Conservation (phyloP, 2,329 filamentous ascomycete species). For the Byssoonygena ceratinophila region DNA sequence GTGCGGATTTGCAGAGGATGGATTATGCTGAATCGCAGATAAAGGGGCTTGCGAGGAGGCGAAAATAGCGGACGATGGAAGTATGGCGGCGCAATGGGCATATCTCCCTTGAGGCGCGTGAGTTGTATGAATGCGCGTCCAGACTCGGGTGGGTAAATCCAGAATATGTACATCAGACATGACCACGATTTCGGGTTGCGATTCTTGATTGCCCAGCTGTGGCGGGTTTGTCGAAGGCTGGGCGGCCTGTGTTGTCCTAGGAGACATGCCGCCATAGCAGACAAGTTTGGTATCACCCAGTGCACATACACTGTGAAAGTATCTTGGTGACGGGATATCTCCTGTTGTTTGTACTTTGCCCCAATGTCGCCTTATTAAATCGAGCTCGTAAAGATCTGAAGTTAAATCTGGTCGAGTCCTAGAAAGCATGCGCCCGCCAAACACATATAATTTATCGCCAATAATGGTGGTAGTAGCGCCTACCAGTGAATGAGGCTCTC, state of each 20-base stretch:
- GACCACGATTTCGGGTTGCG: slow-evolving; percentile 78
- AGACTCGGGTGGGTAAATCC: slow-evolving; percentile 69
- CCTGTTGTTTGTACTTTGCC: slow-evolving; percentile 74
- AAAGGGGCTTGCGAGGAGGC: slow-evolving; percentile 72
- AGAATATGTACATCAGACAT: slow-evolving; percentile 98
- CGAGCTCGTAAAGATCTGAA: slow-evolving; percentile 83
- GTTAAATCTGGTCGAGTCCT: slow-evolving; percentile 74
- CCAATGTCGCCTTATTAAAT: slow-evolving; percentile 86
- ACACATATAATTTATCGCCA: slow-evolving; percentile 93
- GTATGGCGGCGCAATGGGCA: slow-evolving; percentile 86
- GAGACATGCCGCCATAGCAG: slow-evolving; percentile 97
- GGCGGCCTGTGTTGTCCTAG: slow-evolving; percentile 45
- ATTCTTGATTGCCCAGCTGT: slow-evolving; percentile 44
- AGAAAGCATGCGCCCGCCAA: slow-evolving; percentile 81
- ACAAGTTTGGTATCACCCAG: slow-evolving; percentile 93
- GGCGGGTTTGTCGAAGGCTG: slow-evolving; percentile 36
- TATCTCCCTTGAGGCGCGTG: slow-evolving; percentile 89
- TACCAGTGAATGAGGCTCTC: slow-evolving; percentile 81
- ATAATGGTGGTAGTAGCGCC: slow-evolving; percentile 91
- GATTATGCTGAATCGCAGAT: slow-evolving; percentile 83
- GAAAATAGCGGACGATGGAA: slow-evolving; percentile 80
- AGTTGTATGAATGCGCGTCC: slow-evolving; percentile 71
- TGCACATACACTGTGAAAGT: slow-evolving; percentile 93
- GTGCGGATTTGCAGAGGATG: slow-evolving; percentile 68
- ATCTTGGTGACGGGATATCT: slow-evolving; percentile 79